These are phyloP conservation scores for Lyophyllum semitale DNA, from an alignment of 768 basidiomycete species.

Conservation along the genomic window DNA sequence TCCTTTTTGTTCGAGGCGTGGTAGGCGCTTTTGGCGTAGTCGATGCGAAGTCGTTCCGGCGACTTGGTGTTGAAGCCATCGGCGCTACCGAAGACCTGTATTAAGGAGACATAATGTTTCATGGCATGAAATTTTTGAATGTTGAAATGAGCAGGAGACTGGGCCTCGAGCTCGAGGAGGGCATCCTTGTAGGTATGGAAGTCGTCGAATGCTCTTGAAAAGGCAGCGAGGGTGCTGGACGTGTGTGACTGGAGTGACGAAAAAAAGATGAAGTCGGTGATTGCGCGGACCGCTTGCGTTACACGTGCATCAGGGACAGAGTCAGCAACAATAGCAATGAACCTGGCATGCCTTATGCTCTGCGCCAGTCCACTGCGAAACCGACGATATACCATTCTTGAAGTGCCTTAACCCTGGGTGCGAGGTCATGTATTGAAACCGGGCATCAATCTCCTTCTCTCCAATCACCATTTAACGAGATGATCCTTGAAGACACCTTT, in stretches of 20 bases:
- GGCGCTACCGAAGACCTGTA: constrained; percentile 26
- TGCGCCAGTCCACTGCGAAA: constrained; percentile 44
- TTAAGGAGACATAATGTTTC: constrained; percentile 30
- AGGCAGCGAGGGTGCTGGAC: constrained; percentile 18
- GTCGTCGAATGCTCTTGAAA: constrained; percentile 21
- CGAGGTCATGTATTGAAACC: constrained; percentile 32
- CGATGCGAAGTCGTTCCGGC: constrained; percentile 42
- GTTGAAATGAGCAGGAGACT: constrained; percentile 30
- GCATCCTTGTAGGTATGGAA: constrained; percentile 35
- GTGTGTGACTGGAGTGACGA: constrained; percentile 31
- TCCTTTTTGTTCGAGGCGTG: constrained; percentile 28
- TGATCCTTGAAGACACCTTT: constrained; percentile 51
- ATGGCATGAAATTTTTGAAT: constrained; percentile 39
- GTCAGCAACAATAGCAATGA: constrained; percentile 31
- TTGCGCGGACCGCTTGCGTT: constrained; percentile 20
- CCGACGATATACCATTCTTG: constrained; percentile 39
- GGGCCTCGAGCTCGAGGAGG: constrained; percentile 26
- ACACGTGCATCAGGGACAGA: constrained; percentile 16
- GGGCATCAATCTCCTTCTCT: constrained; percentile 32
- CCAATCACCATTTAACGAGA: constrained; percentile 35
- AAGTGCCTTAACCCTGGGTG: constrained; percentile 35
- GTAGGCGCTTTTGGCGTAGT: constrained; percentile 39
- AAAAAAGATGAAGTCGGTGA: constrained; percentile 39
- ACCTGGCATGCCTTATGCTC: constrained; percentile 43
- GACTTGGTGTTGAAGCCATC: constrained; percentile 37